Percentiles rank a stretch among this genome's conserved stretches.
Conservation (phyloP, 164 flowering plant species). For the Akebia trifoliata region DNA sequence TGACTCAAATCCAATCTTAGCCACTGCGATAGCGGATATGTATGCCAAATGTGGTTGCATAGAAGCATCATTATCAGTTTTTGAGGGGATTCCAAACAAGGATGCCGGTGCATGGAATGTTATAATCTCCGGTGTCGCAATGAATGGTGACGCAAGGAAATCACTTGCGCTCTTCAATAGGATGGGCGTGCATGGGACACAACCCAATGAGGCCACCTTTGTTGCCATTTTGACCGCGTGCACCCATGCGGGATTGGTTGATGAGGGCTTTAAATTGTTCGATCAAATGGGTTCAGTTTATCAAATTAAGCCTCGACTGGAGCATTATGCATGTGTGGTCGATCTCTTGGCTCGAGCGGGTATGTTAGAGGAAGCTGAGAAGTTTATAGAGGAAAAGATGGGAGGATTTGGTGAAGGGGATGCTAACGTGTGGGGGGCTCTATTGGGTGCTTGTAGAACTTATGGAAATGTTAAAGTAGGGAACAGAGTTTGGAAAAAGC, state of each 20-base stretch:
- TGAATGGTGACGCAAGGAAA: conserved; percentile 41
- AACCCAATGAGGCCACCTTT: conserved; percentile 58
- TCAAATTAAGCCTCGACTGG: conserved; percentile 39
- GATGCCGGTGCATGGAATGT: conserved; percentile 69
- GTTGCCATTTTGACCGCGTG: conserved; percentile 53
- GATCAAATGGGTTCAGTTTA: conserved; percentile 37
- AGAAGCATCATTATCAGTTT: conserved; percentile 45
- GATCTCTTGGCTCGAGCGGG: conserved; percentile 67
- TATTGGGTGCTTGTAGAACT: conserved; percentile 53
- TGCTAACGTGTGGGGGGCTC: conserved; percentile 65
- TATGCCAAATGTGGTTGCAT: conserved; percentile 59
- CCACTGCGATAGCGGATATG: conserved; percentile 66
- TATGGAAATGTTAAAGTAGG: conserved; percentile 50
- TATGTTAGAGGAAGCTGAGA: conserved; percentile 54
- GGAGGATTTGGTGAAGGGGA: conserved; percentile 43
- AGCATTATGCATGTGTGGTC: conserved; percentile 57
- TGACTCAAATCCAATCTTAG: conserved; percentile 39
- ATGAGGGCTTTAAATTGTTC: conserved; percentile 43
- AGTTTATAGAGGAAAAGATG: conserved; percentile 40
- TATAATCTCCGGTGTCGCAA: conserved; percentile 54
- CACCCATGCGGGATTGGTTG: conserved; percentile 53
- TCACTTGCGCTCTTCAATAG: conserved; percentile 41
- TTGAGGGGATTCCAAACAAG: conserved; percentile 41
- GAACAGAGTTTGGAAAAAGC: conserved; percentile 41
- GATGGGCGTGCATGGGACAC: conserved; percentile 38